phyloP scores from a whole-genome alignment of 192 early-diverging fungal genomes.

The Kappamyces sp. region DNA sequence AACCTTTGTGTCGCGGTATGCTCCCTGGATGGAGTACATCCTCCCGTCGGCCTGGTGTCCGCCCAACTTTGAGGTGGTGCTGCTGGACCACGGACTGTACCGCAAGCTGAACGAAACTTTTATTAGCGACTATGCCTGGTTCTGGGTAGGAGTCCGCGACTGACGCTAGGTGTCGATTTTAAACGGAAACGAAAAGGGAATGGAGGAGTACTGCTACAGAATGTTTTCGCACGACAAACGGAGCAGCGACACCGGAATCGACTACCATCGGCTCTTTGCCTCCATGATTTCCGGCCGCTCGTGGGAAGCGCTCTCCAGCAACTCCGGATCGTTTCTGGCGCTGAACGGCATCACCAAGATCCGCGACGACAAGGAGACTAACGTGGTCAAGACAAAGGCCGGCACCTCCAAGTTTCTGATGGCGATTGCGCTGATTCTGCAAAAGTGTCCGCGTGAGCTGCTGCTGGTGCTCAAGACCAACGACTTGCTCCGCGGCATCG shows the following conservation, averaged over 20 bases:
- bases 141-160: slow-evolving; percentile 60
- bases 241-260: slow-evolving; percentile 51
- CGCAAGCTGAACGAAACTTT: slow-evolving; percentile 64
- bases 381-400: slow-evolving; percentile 50
- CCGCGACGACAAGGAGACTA: slow-evolving; percentile 42
- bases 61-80: slow-evolving; percentile 79
- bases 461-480: slow-evolving; percentile 88
- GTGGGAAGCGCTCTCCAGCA: slow-evolving; percentile 61
- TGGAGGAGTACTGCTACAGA: slow-evolving; percentile 2
- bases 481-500: slow-evolving; percentile 70
- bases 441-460: slow-evolving; percentile 78
- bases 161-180: slow-evolving; percentile 10
- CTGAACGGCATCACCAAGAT: slow-evolving; percentile 33
- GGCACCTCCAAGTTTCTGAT: slow-evolving; percentile 48
- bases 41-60: slow-evolving; percentile 12
- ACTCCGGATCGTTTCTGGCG: slow-evolving; percentile 14
- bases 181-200: not conserved
- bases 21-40: slow-evolving; percentile 21
- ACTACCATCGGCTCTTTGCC: slow-evolving; percentile 79
- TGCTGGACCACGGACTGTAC: slow-evolving; percentile 85
- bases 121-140: slow-evolving; percentile 76
- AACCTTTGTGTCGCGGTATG: slow-evolving; percentile 24
- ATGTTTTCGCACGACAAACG: slow-evolving; percentile 27
- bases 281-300: slow-evolving; percentile 82
- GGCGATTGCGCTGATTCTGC: slow-evolving; percentile 73